Conservation (phyloP, 108 stramenopile genomes). For the Schizochytrium sp. region DNA sequence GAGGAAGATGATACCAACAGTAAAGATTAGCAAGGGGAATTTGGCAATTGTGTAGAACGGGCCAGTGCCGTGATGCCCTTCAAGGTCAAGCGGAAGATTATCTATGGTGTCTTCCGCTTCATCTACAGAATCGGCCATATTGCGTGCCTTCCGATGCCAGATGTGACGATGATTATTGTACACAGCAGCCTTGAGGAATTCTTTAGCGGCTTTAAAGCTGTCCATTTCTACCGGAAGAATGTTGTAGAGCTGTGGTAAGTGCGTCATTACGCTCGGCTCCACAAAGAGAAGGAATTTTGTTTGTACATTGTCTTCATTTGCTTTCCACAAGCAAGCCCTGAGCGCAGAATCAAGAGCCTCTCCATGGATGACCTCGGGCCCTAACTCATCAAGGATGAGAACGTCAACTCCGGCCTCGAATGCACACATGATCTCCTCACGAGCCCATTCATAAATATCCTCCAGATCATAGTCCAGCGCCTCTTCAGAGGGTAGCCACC, state of each 20-base stretch:
- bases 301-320: neutral
- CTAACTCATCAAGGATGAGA: conserved; percentile 54
- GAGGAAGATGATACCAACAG: conserved; percentile 42
- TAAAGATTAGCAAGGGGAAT: conserved; percentile 43
- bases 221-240: conserved; percentile 1
- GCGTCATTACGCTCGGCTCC: neutral
- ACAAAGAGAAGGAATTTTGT: conserved; percentile 24
- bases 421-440: conserved; percentile 61
- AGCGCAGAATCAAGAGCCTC: conserved; percentile 46
- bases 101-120: conserved; percentile 2
- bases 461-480: neutral
- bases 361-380: conserved; percentile 58
- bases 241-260: conserved; percentile 10
- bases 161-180: neutral
- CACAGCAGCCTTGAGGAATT: conserved; percentile 19
- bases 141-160: neutral
- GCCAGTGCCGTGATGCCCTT: conserved; percentile 22
- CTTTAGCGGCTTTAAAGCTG: conserved; percentile 28
- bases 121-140: conserved; percentile 18
- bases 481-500: conserved; percentile 17
- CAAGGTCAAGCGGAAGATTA: neutral
- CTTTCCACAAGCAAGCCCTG: conserved; percentile 54
- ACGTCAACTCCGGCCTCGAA: conserved; percentile 53
- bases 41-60: conserved; percentile 45
- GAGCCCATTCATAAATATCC: conserved; percentile 53